These are phyloP conservation scores for Arctium minus DNA, from an alignment of 129 eudicot species.

Conservation along the genomic window DNA sequence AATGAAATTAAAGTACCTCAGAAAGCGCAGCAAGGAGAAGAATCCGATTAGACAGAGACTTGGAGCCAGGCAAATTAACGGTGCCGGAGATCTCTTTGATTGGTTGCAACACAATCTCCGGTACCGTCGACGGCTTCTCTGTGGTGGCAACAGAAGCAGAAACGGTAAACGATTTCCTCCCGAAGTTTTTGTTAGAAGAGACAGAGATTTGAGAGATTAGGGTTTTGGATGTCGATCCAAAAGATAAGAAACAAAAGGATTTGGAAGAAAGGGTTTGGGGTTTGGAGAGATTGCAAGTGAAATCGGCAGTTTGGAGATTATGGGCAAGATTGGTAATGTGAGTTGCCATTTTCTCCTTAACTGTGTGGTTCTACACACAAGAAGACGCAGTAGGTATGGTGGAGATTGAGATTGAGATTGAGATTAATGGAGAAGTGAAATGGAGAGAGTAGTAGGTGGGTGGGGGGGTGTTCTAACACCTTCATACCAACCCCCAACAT, in stretches of 20 bases:
- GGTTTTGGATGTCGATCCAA: slow-evolving; percentile 41
- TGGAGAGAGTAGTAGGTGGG: background rate
- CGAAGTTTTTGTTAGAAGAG: background rate
- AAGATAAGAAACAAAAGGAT: slow-evolving; percentile 32
- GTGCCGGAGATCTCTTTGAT: slow-evolving; percentile 89
- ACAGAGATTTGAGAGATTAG: slow-evolving; percentile 30
- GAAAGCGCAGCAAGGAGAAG: slow-evolving; percentile 91
- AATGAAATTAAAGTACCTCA: slow-evolving; percentile 39
- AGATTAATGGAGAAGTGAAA: background rate
- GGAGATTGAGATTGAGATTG: background rate
- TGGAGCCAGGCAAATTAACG: slow-evolving; percentile 86
- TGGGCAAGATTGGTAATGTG: slow-evolving; percentile 41
- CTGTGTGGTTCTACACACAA: slow-evolving; percentile 11
- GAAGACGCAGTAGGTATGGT: slow-evolving; percentile 12
- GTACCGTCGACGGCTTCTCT: slow-evolving; percentile 75
- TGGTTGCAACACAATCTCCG: slow-evolving; percentile 93
- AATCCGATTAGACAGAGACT: slow-evolving; percentile 90
- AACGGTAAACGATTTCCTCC: slow-evolving; percentile 32
- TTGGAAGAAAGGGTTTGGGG: slow-evolving; percentile 32
- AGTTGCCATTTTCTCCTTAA: slow-evolving; percentile 40
- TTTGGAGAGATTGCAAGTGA: slow-evolving; percentile 34
- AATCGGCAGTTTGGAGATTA: slow-evolving; percentile 36
- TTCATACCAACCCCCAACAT: slow-evolving; percentile 23
- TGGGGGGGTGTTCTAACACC: slow-evolving; percentile 10
- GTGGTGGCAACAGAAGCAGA: slow-evolving; percentile 65